Evolutionary conservation across 1,139 yeast genomes (phyloP).

Genomic region (Sugiyamaella sp.): DNA sequence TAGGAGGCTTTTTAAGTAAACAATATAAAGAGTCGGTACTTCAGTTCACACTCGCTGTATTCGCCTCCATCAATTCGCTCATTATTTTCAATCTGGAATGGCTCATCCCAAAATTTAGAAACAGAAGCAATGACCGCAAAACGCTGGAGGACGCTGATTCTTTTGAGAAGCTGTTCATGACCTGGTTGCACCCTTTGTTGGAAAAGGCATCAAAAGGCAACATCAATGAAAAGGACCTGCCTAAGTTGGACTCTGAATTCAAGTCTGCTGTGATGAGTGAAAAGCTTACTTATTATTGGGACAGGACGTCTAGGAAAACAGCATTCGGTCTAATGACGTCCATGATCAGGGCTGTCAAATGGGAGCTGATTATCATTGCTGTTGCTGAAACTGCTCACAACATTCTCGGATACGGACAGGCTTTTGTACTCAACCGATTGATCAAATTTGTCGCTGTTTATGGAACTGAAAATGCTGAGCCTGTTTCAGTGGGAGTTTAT

Average conservation of each 20-base stretch:
- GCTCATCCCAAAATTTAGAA: constrained; percentile 26
- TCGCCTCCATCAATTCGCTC: constrained; percentile 20
- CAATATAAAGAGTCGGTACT: constrained; percentile 19
- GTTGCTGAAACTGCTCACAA: constrained; percentile 79
- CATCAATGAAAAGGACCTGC: constrained; percentile 76
- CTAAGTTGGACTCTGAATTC: constrained; percentile 68
- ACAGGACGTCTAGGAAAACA: constrained; percentile 37
- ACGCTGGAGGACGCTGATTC: constrained; percentile 70
- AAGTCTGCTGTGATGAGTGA: constrained; percentile 53
- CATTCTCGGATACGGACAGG: constrained; percentile 69
- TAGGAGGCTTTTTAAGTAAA: constrained; percentile 29
- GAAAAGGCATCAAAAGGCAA: constrained; percentile 68
- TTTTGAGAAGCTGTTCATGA: constrained; percentile 74
- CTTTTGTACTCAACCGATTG: constrained; percentile 71
- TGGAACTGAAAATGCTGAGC: constrained; percentile 42
- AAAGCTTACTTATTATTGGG: constrained; percentile 61
- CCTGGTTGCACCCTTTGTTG: constrained; percentile 89
- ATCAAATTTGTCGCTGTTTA: constrained; percentile 80
- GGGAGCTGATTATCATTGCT: constrained; percentile 51
- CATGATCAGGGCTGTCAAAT: constrained; percentile 63
- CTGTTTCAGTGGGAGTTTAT: constrained; percentile 76
- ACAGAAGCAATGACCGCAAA: constrained; percentile 17
- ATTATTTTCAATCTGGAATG: constrained; percentile 26
- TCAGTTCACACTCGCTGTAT: constrained; percentile 12
- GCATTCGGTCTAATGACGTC: constrained; percentile 51